phyloP scores from a whole-genome alignment of 2,329 filamentous ascomycete genomes.

The Stachybotrys chartarum region DNA sequence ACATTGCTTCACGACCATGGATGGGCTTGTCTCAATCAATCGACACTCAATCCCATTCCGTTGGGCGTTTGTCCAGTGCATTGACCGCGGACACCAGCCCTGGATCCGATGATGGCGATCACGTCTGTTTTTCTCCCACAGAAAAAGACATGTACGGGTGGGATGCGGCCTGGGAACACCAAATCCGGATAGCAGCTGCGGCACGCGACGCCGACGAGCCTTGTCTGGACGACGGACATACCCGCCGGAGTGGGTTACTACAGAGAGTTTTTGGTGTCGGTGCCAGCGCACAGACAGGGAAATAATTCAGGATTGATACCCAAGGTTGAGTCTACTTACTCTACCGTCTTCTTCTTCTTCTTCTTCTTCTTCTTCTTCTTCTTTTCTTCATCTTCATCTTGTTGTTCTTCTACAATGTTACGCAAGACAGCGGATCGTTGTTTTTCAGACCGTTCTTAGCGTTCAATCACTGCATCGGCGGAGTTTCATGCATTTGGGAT shows the following conservation, averaged over 20 bases:
- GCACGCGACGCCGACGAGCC: constrained; percentile 4
- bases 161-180: constrained; percentile 36
- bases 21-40: not conserved
- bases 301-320: not conserved
- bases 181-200: constrained; percentile 6
- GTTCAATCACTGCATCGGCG: not conserved
- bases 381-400: not conserved
- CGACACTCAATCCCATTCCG: not conserved
- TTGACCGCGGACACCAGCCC: not conserved
- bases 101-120: not conserved
- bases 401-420: not conserved
- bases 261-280: constrained; percentile 16
- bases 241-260: constrained; percentile 13
- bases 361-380: not conserved
- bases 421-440: not conserved
- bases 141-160: constrained; percentile 41
- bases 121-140: not conserved
- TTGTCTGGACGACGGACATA: constrained; percentile 14
- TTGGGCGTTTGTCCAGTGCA: not conserved
- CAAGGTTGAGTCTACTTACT: not conserved
- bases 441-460: not conserved
- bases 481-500: not conserved
- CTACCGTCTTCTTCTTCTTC: not conserved
- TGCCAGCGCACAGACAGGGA: constrained; percentile 10
- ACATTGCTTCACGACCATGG: not conserved